Evolutionary conservation across 345 rosid genomes (phyloP), one percentile per base, ranked within the genome.

Genomic region (Gossypium turneri): DNA sequence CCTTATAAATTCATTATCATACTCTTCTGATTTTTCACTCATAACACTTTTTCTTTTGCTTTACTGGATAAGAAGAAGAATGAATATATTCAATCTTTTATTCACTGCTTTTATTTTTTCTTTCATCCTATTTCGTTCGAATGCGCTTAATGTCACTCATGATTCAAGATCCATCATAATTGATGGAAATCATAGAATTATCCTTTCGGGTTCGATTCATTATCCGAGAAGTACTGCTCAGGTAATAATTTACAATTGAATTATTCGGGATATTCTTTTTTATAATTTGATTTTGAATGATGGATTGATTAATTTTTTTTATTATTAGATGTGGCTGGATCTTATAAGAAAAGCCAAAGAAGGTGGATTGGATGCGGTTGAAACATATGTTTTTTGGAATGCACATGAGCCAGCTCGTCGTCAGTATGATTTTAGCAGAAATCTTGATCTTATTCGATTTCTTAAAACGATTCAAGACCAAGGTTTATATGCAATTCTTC

Each of bases 371-470:
- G 38, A 34, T 34, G 38, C 6, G 6, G 38, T 34, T 34, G 38
- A 34, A 34, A 92, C 97, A 34, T 91, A 89, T n/a, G 90, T 87
- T 2, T 91, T 91, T 57, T 91, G 90, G 97, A 87, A 88, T 64
- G 75, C 83, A 25, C 92, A 91, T 11, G 97, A 91, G 76, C 83
- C 82, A 3, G 5, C 17, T 22, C n/a, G 67, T 13, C 7, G 87
- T 17, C 51, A 84, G 82, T 87, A 82, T 66, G 79, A 87, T 51
- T 87, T 88, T 34, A 34, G 41, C 4, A 7, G 7, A 34, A 34
- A 34, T 34, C 7, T 34, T 34, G 6, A 34, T 1, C 41, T 34
- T 34, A 34, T 34, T 34, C 41, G 7, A 34, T 34, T 34, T 34
- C 1, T 34, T 34, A 34, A 80, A 55, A 76, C 81, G 3, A 73